A percentile compares a stretch with the other conserved stretches of the same genome.
phyloP scores from a whole-genome alignment of 106 monocot genomes.

The Gastrodia elata region DNA sequence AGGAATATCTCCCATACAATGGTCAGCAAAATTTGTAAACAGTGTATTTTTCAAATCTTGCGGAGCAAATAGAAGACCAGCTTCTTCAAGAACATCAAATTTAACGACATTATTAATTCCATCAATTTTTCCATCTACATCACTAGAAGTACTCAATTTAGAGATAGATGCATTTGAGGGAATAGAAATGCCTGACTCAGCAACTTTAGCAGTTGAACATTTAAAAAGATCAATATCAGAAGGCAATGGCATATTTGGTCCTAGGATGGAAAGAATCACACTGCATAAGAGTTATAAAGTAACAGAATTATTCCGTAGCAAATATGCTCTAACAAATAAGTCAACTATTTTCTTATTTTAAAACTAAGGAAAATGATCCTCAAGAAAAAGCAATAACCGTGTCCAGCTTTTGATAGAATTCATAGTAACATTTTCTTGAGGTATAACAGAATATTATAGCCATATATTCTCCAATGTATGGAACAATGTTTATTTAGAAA shows the following conservation, averaged over 20 bases:
- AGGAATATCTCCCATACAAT: conserved; percentile 13
- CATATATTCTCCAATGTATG: no score
- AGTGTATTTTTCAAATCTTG: conserved; percentile 50
- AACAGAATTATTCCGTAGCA: background rate
- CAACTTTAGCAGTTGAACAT: conserved; percentile 28
- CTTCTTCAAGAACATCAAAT: conserved; percentile 41
- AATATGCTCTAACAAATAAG: background rate
- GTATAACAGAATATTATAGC: no score
- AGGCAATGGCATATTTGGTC: conserved; percentile 66
- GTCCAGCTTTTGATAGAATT: no score
- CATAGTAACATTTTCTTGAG: no score
- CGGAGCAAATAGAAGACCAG: conserved; percentile 57
- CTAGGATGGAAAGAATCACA: conserved; percentile 78
- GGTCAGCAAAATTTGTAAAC: conserved; percentile 26
- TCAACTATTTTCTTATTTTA: background rate
- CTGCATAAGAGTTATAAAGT: conserved; percentile 33
- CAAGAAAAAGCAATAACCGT: no score
- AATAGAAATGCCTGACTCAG: conserved; percentile 21
- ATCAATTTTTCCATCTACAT: conserved; percentile 43
- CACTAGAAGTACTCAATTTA: conserved; percentile 21
- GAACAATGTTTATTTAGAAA: no score
- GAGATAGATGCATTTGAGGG: conserved; percentile 8
- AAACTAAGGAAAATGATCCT: background rate
- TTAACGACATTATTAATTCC: conserved; percentile 31
- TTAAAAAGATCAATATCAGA: conserved; percentile 26